Percentiles rank a stretch among this genome's conserved stretches.
Conservation (phyloP, 2,329 filamentous ascomycete genomes). For the Pseudocercospora pini-densiflorae region DNA sequence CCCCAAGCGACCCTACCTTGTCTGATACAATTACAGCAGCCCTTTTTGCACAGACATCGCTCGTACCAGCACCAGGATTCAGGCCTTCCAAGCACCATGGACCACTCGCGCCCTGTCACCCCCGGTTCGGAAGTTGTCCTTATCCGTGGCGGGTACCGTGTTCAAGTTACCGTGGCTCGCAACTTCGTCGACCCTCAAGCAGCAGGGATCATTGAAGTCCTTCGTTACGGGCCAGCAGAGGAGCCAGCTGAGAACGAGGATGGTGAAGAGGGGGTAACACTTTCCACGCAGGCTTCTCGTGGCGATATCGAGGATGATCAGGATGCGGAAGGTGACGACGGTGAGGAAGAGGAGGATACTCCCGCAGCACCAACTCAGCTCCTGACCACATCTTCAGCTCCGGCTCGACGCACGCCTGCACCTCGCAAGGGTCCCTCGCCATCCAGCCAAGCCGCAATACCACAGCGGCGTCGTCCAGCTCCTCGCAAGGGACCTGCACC, state of each 20-base stretch:
- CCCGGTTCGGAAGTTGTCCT: background rate
- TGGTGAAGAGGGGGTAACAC: background rate
- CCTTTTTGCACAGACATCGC: too few species aligned
- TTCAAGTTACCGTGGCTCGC: background rate
- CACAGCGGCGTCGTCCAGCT: background rate
- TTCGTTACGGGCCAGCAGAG: background rate
- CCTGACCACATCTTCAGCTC: background rate
- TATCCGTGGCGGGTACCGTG: background rate
- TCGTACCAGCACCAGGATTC: background rate
- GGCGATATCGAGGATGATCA: background rate
- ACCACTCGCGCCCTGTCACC: background rate
- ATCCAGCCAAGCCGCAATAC: background rate
- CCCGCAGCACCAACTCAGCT: background rate
- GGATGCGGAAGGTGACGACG: background rate
- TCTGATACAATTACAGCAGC: background rate
- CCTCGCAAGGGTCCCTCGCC: background rate
- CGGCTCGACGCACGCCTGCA: background rate
- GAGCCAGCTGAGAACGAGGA: background rate
- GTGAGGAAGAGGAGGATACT: background rate
- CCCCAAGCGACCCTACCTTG: background rate
- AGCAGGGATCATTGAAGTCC: background rate
- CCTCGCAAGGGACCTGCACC: background rate
- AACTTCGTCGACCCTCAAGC: background rate
- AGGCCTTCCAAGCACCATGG: background rate
- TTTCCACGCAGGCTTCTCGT: background rate